Base-by-base conservation (phyloP, 495 filamentous ascomycete genomes). In the Cercophora samala region DNA sequence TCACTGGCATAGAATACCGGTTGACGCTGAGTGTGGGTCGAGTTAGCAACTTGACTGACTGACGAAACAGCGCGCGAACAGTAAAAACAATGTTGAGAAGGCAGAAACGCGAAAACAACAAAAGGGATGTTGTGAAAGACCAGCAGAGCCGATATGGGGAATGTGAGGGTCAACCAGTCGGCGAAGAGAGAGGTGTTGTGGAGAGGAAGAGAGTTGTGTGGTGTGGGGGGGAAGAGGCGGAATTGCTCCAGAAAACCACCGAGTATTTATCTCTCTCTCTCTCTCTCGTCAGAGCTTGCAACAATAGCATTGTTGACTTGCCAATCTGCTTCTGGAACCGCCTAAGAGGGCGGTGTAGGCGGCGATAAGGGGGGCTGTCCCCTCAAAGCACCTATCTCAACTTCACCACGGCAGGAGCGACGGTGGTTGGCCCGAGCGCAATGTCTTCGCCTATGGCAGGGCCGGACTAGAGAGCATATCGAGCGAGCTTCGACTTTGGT, bases 1-100 rank as follows among this genome's bases (percentile, higher is more conserved):
- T 90, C 26, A 91, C 88, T 8, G 93, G 93, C 90, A 97, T 93
- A 9, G 93, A 96, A 76, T 94, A 93, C 55, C 93, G 89, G 74
- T 96, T 93, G 62, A 88, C 82, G 64, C 91, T 93, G 64, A 19
- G 29, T 29, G 5, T 9, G 29, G 3, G 29, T 62, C 60, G 5
- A n/a, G 58, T 60, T 24, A 23, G 58, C 37, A 18, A 21, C 53
- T 21, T 21, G n/a, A 21, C 52, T n/a, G n/a, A 4, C 52, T 13
- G 17, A 56, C 53, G 22, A 54, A 54, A 54, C 52, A 54, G 13
- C 4, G n/a, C n/a, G 53, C 53, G 22, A 23, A 18, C n/a, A 56
- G 22, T 5, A 56, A 56, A 19, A 56, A 56, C 53, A 56, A 19
- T 23, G 22, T 9, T 56, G n/a, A 1, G 22, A 56, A 56, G 4